Evolutionary conservation across 2,329 filamentous ascomycete species (phyloP).

Genomic region (Dactylellina haptotyla): DNA sequence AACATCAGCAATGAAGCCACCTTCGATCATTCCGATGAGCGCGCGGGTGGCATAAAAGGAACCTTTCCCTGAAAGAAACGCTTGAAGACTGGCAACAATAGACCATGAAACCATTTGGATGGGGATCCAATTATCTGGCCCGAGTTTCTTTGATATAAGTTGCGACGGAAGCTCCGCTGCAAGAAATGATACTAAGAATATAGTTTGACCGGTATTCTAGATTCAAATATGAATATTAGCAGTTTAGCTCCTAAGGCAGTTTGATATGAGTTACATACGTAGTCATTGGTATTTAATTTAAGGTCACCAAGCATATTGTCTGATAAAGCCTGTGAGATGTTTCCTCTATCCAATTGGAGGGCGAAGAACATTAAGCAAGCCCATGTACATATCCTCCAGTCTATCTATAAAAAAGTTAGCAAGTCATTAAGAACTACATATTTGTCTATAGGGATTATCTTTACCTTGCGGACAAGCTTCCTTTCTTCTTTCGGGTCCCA

Average conservation of each 20-base stretch:
- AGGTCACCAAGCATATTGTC: constrained; percentile 71
- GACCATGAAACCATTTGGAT: constrained; percentile 70
- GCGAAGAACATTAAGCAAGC: constrained; percentile 72
- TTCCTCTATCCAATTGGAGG: constrained; percentile 72
- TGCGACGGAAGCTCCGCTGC: constrained; percentile 71
- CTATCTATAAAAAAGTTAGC: constrained; percentile 58
- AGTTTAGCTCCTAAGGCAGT: background rate
- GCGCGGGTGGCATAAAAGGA: constrained; percentile 64
- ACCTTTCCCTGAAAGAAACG: constrained; percentile 64
- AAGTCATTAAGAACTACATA: background rate
- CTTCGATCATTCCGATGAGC: constrained; percentile 64
- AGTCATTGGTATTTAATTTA: constrained; percentile 65
- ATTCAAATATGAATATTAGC: constrained; percentile 6
- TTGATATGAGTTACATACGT: constrained; percentile 59
- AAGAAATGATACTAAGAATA: constrained; percentile 68
- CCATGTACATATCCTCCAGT: constrained; percentile 62
- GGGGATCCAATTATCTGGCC: constrained; percentile 71
- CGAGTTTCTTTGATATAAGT: constrained; percentile 69
- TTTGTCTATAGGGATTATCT: constrained; percentile 54
- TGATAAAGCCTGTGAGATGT: constrained; percentile 70
- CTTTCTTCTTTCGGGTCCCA: constrained; percentile 71
- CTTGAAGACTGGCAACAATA: constrained; percentile 66
- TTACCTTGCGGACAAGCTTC: constrained; percentile 67
- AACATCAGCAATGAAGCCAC: constrained; percentile 59
- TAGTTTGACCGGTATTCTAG: constrained; percentile 69